Evolutionary conservation across 23 red algal species (phyloP).

Genomic region (Gracilariopsis chorda): DNA sequence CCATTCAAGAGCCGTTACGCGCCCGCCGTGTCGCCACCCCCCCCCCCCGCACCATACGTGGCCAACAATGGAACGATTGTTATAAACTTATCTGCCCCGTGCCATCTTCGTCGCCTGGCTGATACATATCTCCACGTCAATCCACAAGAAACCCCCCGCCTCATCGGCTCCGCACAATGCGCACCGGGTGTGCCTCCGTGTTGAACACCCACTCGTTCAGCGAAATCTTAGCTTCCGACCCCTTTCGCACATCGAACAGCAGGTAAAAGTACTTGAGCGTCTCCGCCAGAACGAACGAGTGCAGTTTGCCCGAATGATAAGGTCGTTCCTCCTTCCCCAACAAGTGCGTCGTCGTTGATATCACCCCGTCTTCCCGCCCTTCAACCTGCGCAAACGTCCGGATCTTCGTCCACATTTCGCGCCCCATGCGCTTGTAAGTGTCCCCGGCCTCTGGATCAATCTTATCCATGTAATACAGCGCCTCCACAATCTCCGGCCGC

Average conservation of each 20-base stretch:
- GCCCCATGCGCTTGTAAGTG: slow-evolving; percentile 8
- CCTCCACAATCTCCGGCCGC: slow-evolving; percentile 76
- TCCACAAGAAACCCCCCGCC: too few species aligned
- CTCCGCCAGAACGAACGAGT: slow-evolving; percentile 81
- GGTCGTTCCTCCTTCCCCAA: background rate
- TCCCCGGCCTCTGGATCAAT: slow-evolving; percentile 34
- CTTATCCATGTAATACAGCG: slow-evolving; percentile 65
- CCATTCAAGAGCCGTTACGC: too few species aligned
- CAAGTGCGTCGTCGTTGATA: background rate
- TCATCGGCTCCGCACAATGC: too few species aligned
- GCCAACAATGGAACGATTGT: too few species aligned
- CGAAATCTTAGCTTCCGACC: background rate
- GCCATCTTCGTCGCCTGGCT: too few species aligned
- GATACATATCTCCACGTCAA: too few species aligned
- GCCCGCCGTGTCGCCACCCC: too few species aligned
- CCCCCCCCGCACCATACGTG: too few species aligned
- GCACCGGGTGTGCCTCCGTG: slow-evolving; percentile 80
- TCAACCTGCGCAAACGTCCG: background rate
- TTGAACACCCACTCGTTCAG: slow-evolving; percentile 71
- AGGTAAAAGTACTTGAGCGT: slow-evolving; percentile 92
- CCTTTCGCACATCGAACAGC: slow-evolving; percentile 62
- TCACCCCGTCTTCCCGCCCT: background rate
- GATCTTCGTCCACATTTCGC: slow-evolving; percentile 29
- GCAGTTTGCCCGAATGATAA: slow-evolving; percentile 40
- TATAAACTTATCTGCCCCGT: too few species aligned